Percentiles rank a stretch among this genome's conserved stretches.
Evolutionary conservation across 306 rosid species (phyloP).

Genomic region (Hippophae tibetana): DNA sequence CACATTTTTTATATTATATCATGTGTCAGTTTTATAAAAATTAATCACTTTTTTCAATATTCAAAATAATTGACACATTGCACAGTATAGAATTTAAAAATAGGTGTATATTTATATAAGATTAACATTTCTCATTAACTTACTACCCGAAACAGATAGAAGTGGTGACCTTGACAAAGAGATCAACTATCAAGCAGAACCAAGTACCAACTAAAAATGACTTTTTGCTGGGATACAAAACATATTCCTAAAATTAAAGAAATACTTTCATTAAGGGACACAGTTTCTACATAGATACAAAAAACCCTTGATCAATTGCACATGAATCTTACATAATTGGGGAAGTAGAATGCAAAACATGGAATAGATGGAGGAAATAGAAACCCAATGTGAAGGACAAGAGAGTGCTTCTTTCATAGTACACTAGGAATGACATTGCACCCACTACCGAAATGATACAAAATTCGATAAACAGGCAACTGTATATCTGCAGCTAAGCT

Average conservation of each 20-base stretch:
- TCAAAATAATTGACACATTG: no score
- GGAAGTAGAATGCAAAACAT: not conserved
- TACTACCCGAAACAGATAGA: no score
- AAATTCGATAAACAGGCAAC: conserved; percentile 20
- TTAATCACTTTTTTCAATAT: no score
- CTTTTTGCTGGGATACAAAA: conserved; percentile 1
- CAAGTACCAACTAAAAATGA: not conserved
- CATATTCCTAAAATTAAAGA: not conserved
- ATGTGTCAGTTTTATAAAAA: no score
- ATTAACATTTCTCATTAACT: no score
- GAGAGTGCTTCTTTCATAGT: conserved; percentile 7
- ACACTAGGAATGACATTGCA: conserved; percentile 13
- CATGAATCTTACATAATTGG: conserved; percentile 20
- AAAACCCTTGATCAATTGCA: conserved; percentile 31
- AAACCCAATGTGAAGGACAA: not conserved
- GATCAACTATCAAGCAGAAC: no score
- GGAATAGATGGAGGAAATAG: not conserved
- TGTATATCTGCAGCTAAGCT: not conserved
- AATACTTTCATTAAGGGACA: conserved; percentile 1
- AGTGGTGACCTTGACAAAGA: no score
- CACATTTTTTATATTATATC: no score
- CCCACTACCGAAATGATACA: conserved; percentile 15
- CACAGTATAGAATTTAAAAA: no score
- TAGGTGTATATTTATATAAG: no score
- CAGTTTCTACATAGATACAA: conserved; percentile 31